phyloP scores from a whole-genome alignment of 2,329 filamentous ascomycete genomes.

The Ceratocystis destructans region DNA sequence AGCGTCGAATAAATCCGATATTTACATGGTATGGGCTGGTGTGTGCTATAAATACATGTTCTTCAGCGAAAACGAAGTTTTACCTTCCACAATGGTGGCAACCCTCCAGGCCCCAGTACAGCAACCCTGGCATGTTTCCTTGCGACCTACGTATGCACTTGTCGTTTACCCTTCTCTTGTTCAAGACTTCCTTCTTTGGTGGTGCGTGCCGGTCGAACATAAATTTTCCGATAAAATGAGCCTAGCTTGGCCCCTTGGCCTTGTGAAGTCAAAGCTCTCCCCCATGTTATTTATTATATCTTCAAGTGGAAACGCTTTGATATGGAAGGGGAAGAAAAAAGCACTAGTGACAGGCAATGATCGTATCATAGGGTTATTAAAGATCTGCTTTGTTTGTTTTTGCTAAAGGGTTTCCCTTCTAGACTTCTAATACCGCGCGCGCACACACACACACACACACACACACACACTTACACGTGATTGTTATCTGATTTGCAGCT shows the following conservation, averaged over 20 bases:
- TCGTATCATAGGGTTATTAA: neutral
- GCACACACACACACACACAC: too few relatives aligned
- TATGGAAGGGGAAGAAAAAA: neutral
- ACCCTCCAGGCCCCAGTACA: neutral
- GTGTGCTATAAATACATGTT: neutral
- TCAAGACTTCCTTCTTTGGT: neutral
- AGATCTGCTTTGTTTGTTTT: too few relatives aligned
- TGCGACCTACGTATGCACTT: neutral
- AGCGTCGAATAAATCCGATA: constrained; percentile 7
- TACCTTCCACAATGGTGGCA: neutral
- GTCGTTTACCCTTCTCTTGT: neutral
- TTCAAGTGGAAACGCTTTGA: neutral
- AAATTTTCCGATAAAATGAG: neutral
- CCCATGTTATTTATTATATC: neutral
- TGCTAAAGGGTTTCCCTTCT: too few relatives aligned
- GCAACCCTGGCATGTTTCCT: neutral
- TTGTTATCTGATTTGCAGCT: neutral
- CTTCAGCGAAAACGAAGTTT: neutral
- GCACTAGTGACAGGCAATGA: neutral
- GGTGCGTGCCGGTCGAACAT: neutral
- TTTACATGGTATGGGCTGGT: neutral
- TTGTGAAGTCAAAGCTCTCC: neutral
- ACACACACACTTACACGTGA: too few relatives aligned
- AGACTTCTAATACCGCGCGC: too few relatives aligned
- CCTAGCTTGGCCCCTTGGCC: neutral